These are phyloP conservation scores for Musa itinerans DNA, from an alignment of 176 grass and related monocot species.

Conservation along the genomic window DNA sequence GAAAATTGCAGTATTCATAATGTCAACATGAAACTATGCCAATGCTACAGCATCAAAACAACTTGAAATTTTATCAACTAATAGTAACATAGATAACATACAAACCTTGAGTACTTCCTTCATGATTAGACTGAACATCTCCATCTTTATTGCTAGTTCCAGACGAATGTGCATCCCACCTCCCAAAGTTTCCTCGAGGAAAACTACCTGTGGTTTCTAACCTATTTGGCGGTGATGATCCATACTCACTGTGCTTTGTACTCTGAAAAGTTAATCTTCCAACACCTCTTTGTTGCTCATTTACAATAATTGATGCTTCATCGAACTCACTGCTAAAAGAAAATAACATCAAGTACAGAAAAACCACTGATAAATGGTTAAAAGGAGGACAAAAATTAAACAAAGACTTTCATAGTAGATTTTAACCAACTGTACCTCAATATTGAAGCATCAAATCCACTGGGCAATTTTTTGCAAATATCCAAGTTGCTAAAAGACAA, in stretches of 20 bases:
- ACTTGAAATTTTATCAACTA: background rate
- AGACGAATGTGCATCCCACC: conserved; percentile 78
- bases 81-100: background rate
- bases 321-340: conserved; percentile 49
- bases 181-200: conserved; percentile 40
- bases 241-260: conserved; percentile 31
- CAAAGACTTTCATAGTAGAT: background rate
- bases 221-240: conserved; percentile 18
- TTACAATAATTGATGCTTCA: conserved; percentile 31
- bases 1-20: background rate
- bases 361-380: background rate
- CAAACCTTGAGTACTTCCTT: conserved; percentile 45
- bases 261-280: conserved; percentile 12
- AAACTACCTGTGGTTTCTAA: conserved; percentile 29
- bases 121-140: conserved; percentile 40
- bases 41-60: background rate
- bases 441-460: conserved; percentile 42
- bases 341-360: background rate
- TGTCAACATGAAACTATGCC: background rate
- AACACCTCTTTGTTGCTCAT: conserved; percentile 31
- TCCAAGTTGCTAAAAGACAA: conserved; percentile 48
- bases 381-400: background rate
- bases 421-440: conserved; percentile 32
- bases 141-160: conserved; percentile 56
- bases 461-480: conserved; percentile 61